Evolutionary conservation across 805 yeast genomes (phyloP), one percentile per base, ranked within the genome.

Genomic region (Kockiozyma suomiensis): DNA sequence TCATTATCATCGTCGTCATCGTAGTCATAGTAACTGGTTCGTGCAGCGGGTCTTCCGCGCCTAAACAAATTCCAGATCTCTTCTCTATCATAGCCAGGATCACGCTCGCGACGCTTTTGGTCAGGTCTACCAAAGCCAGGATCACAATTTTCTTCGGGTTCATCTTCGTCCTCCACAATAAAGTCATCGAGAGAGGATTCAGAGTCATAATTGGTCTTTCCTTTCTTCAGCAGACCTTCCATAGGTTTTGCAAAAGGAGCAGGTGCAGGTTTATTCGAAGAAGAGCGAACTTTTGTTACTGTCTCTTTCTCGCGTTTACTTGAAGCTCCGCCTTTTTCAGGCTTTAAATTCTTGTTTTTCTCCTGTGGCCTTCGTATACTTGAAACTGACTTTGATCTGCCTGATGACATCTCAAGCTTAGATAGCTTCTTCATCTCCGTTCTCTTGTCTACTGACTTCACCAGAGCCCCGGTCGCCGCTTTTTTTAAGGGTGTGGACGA

Each of bases 1-100:
- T 89, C 90, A 59, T 81, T 85, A 50, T 68, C 76, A 41, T 75
- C 81, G 25, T 78, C 78, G 28, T 68, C 69, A 62, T 77, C 50
- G 33, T 50, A 54, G 41, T 46, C 33, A 23, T 25, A 19, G 13
- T 40, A 35, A 3, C 32, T 19, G 4, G 32, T 17, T 4, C 7
- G 19, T 33, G 32, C 23, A 43, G 56, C 25, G 2, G 46, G 76
- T 56, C 80, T 30, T 15, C 54, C 58, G 59, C 82, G 79, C 69
- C 84, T 86, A 73, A 92, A 88, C 73, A 93, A 81, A 19, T 85
- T 82, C 97, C 97, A 90, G 49, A 93, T 92, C 72, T 91, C 97
- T 64, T 88, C 91, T 46, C 93, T 76, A 67, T 89, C 88, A 66
- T 88, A 88, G 2, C 85, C 90, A 2, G 71, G 73, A 5, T 73